A percentile compares a stretch with the other conserved stretches of the same genome.
These are phyloP conservation scores for Trichocomaceae sp. DNA, from an alignment of 2,329 filamentous ascomycete species.

Conservation along the genomic window DNA sequence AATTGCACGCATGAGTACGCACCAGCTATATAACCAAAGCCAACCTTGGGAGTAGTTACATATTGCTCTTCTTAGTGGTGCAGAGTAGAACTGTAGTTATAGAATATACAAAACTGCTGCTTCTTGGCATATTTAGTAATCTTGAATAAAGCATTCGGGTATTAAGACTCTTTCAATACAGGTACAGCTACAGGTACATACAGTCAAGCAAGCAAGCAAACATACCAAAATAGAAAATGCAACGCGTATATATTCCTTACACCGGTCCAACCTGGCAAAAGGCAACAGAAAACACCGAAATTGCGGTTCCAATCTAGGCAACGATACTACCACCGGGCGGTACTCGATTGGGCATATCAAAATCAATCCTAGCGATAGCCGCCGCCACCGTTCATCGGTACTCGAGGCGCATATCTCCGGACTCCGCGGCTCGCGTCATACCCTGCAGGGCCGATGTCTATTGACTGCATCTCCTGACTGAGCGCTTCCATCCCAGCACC, in stretches of 20 bases:
- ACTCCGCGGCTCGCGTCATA: constrained; percentile 26
- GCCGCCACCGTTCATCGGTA: constrained; percentile 14
- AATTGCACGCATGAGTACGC: neutral
- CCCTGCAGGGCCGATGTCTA: constrained; percentile 41
- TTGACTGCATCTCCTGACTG: constrained; percentile 51
- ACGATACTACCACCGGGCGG: neutral
- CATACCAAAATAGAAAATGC: neutral
- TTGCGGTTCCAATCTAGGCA: neutral
- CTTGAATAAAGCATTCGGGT: neutral
- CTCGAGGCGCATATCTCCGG: constrained; percentile 27
- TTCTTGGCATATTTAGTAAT: neutral
- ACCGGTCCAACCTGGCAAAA: constrained; percentile 2
- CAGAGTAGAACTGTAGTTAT: neutral
- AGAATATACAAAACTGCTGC: neutral
- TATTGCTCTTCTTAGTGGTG: no score
- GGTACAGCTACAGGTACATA: neutral
- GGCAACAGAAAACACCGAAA: neutral
- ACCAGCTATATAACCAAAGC: no score
- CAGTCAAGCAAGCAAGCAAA: neutral
- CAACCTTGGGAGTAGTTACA: no score
- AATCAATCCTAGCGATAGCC: constrained; percentile 6
- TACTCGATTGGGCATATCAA: neutral
- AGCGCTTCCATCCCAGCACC: constrained; percentile 42
- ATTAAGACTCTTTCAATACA: neutral
- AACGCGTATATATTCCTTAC: neutral